Percentiles rank a stretch among this genome's conserved stretches.
These are phyloP conservation scores for Tanacetum coccineum DNA, from an alignment of 129 eudicot species.

Conservation along the genomic window DNA sequence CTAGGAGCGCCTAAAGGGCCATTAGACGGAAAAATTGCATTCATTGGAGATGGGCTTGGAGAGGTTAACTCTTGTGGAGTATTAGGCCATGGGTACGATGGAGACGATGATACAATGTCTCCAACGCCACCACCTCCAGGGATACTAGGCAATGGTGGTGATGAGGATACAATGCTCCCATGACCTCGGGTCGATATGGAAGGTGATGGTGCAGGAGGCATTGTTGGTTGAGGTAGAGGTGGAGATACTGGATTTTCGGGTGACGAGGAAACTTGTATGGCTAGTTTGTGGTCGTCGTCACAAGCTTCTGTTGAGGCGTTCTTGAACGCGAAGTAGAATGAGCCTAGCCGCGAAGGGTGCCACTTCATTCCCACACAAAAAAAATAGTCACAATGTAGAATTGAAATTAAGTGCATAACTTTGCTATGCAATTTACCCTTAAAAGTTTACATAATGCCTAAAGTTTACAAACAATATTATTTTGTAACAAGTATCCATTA, in stretches of 20 bases:
- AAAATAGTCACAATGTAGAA: neutral
- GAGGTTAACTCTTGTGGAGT: conserved; percentile 56
- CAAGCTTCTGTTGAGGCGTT: conserved; percentile 60
- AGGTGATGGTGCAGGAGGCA: conserved; percentile 29
- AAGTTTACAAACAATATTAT: too few relatives aligned
- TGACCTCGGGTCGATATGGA: conserved; percentile 24
- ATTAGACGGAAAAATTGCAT: conserved; percentile 27
- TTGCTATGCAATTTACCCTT: too few relatives aligned
- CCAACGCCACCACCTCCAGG: conserved; percentile 28
- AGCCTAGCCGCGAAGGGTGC: conserved; percentile 80
- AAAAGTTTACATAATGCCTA: too few relatives aligned
- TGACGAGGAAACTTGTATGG: conserved; percentile 53
- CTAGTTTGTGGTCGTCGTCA: conserved; percentile 57
- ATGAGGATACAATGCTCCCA: conserved; percentile 44
- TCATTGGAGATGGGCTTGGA: conserved; percentile 50
- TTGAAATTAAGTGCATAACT: neutral
- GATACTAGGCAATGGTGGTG: conserved; percentile 42
- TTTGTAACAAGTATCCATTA: too few relatives aligned
- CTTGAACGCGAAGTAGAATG: conserved; percentile 86
- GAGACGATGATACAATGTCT: conserved; percentile 60
- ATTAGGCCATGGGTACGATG: conserved; percentile 87
- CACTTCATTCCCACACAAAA: conserved; percentile 42
- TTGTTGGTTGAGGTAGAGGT: conserved; percentile 37
- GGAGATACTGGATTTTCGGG: conserved; percentile 37
- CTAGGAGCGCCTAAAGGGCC: conserved; percentile 35